Conservation (phyloP, 2,329 filamentous ascomycete species). For the Lasiodiplodia theobromae region DNA sequence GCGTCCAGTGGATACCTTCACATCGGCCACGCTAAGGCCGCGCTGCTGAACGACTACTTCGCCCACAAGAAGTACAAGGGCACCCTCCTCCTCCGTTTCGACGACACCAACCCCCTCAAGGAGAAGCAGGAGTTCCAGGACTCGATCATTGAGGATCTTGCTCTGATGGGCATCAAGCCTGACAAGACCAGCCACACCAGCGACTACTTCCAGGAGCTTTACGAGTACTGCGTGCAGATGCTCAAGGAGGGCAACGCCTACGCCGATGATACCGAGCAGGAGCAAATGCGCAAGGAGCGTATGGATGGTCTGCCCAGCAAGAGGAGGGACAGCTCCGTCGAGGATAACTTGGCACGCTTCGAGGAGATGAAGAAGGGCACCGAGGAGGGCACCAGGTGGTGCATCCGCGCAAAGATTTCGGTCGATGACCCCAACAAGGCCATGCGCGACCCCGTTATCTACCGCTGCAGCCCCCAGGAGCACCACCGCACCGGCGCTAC, state of each 20-base stretch:
- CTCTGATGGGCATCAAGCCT: conserved; percentile 88
- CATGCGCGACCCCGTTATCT: conserved; percentile 95
- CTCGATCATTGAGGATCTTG: conserved; percentile 88
- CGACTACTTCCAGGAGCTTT: conserved; percentile 93
- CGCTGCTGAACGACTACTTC: conserved; percentile 94
- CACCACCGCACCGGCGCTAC: conserved; percentile 81
- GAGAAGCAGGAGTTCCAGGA: conserved; percentile 98
- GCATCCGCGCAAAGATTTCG: conserved; percentile 93
- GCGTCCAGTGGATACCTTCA: conserved; percentile 76
- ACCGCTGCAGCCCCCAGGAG: conserved; percentile 79
- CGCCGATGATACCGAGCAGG: conserved; percentile 90
- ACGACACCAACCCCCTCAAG: conserved; percentile 97
- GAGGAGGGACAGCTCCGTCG: conserved; percentile 77
- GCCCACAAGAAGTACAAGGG: conserved; percentile 93
- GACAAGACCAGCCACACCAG: conserved; percentile 89
- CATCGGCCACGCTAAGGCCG: conserved; percentile 94
- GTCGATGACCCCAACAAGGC: conserved; percentile 93
- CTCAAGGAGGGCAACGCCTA: conserved; percentile 90
- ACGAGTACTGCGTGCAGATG: conserved; percentile 82
- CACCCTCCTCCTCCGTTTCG: conserved; percentile 88
- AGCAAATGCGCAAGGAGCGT: conserved; percentile 85
- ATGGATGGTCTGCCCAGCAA: conserved; percentile 83
- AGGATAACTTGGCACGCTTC: conserved; percentile 86
- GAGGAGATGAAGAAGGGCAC: conserved; percentile 92
- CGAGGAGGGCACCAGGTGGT: conserved; percentile 81